Percentiles rank a stretch among this genome's conserved stretches.
Evolutionary conservation across 176 grass and related monocot genomes (phyloP).

Genomic region (Lolium perenne): DNA sequence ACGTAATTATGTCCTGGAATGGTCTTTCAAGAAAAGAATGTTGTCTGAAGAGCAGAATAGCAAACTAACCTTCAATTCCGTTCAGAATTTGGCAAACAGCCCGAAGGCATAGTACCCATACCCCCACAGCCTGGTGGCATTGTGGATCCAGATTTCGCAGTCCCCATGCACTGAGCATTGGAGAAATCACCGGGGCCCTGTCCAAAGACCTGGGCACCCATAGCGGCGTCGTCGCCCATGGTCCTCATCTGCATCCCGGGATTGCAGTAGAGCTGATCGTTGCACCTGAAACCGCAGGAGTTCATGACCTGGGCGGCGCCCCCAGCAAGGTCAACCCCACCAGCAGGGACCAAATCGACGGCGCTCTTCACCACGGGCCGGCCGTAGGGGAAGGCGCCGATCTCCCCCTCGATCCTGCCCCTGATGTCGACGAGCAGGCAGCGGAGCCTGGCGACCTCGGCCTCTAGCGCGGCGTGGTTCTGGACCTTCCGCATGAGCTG

Average conservation of each 20-base stretch:
- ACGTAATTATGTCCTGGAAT: neutral
- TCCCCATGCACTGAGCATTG: constrained; percentile 59
- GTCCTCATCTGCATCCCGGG: constrained; percentile 52
- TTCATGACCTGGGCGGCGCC: constrained; percentile 54
- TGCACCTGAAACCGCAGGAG: constrained; percentile 81
- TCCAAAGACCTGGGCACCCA: constrained; percentile 45
- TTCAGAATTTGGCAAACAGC: constrained; percentile 57
- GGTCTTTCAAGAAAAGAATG: neutral
- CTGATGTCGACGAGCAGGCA: constrained; percentile 76
- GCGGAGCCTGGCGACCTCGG: constrained; percentile 61
- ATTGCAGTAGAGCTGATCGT: constrained; percentile 80
- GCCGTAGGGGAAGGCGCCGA: constrained; percentile 83
- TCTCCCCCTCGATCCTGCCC: constrained; percentile 80
- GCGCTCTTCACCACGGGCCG: constrained; percentile 46
- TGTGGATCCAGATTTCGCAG: constrained; percentile 50
- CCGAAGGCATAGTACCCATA: constrained; percentile 41
- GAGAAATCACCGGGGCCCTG: constrained; percentile 54
- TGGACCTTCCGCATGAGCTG: constrained; percentile 73
- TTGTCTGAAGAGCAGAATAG: neutral
- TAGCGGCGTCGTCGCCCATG: neutral
- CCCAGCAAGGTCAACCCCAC: neutral
- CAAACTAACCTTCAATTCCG: constrained; percentile 63
- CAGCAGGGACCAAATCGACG: constrained; percentile 27
- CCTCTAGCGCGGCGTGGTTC: constrained; percentile 57
- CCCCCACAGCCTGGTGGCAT: constrained; percentile 57